Evolutionary conservation across 305 asterid genomes (phyloP).

Genomic region (Salvia sclarea): DNA sequence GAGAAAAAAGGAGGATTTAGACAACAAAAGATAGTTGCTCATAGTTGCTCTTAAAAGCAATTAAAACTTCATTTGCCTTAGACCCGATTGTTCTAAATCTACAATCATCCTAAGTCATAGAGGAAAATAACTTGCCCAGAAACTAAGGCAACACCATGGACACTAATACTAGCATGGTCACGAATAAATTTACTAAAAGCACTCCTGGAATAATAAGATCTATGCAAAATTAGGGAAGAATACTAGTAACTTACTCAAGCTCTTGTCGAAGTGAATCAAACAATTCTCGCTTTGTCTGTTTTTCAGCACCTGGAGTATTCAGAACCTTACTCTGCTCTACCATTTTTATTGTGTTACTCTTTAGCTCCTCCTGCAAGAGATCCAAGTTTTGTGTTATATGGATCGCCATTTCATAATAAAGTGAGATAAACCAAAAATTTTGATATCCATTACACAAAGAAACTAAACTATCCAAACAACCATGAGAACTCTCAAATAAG

Average conservation of each 20-base stretch:
- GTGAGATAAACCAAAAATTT: not conserved
- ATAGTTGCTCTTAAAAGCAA: not conserved
- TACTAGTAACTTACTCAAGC: constrained; percentile 65
- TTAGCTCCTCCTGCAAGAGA: constrained; percentile 73
- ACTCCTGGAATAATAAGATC: not conserved
- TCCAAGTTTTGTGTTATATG: constrained; percentile 7
- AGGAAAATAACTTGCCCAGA: not conserved
- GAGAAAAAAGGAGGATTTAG: constrained; percentile 1
- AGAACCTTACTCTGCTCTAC: constrained; percentile 94
- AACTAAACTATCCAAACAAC: constrained; percentile 17
- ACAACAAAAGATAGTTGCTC: not conserved
- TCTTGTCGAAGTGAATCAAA: constrained; percentile 92
- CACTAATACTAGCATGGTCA: constrained; percentile 16
- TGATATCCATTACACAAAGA: constrained; percentile 10
- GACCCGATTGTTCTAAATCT: not conserved
- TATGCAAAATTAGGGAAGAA: not conserved
- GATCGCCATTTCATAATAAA: constrained; percentile 11
- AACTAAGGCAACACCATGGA: constrained; percentile 13
- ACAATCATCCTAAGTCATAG: constrained; percentile 1
- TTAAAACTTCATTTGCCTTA: not conserved
- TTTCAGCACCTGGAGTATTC: constrained; percentile 86
- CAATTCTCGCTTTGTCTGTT: constrained; percentile 89
- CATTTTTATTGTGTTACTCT: constrained; percentile 84
- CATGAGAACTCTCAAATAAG: constrained; percentile 3
- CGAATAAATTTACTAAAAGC: not conserved